These are phyloP conservation scores for Hemisphaericaspora subhashii DNA, from an alignment of 1,139 yeast genomes.

Conservation along the genomic window DNA sequence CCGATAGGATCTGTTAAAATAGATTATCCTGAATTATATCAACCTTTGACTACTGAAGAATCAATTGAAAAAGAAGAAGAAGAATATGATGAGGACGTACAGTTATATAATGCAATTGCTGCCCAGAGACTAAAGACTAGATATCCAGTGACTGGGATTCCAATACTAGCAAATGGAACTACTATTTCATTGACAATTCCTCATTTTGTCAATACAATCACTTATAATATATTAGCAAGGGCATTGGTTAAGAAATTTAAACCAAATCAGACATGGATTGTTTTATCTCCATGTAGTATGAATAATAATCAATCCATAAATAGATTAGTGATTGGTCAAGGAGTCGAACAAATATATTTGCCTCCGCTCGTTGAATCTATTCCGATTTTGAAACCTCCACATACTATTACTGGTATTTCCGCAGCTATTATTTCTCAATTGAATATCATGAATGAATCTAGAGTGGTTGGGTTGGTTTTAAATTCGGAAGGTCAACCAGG, in stretches of 20 bases:
- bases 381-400: constrained; percentile 53
- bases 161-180: constrained; percentile 18
- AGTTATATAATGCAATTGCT: constrained; percentile 42
- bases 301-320: constrained; percentile 32
- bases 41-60: constrained; percentile 5
- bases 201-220: constrained; percentile 30
- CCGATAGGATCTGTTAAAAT: constrained; percentile 25
- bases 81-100: constrained; percentile 57
- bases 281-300: constrained; percentile 36
- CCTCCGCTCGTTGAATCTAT: constrained; percentile 16
- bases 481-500: constrained; percentile 63
- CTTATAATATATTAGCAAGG: constrained; percentile 31
- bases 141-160: constrained; percentile 25
- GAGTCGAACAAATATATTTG: constrained; percentile 13
- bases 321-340: constrained; percentile 24
- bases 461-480: constrained; percentile 30
- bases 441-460: constrained; percentile 14
- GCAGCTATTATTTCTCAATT: constrained; percentile 43
- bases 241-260: constrained; percentile 17
- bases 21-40: constrained; percentile 21
- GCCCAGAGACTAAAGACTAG: constrained; percentile 21
- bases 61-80: constrained; percentile 20
- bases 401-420: constrained; percentile 51
- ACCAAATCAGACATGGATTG: constrained; percentile 25
- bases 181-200: constrained; percentile 29